Percentiles rank a stretch among this genome's conserved stretches.
phyloP scores from a whole-genome alignment of 176 grass and related monocot species.

The Oryza punctata region DNA sequence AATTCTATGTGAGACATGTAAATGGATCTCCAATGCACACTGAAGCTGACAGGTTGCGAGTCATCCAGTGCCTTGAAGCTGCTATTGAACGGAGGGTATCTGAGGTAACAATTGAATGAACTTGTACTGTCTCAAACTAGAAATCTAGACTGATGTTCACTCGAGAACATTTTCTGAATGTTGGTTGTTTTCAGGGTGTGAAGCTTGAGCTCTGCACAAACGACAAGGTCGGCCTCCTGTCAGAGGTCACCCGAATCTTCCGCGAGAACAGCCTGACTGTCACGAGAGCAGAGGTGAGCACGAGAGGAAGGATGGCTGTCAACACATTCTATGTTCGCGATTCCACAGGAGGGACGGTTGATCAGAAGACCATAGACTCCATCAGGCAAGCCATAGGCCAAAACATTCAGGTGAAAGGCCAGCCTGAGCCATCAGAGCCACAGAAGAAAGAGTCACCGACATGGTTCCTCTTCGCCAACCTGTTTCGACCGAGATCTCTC shows the following conservation, averaged over 20 bases:
- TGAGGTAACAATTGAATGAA: constrained; percentile 54
- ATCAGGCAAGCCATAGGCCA: constrained; percentile 72
- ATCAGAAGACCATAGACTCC: constrained; percentile 72
- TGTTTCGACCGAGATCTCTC: constrained; percentile 72
- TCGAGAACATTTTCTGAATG: neutral
- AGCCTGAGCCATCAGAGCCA: constrained; percentile 40
- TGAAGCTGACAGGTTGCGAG: constrained; percentile 65
- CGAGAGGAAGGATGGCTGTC: constrained; percentile 56
- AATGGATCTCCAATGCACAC: constrained; percentile 73
- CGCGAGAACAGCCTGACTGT: constrained; percentile 78
- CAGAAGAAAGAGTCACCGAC: constrained; percentile 62
- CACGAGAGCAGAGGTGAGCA: constrained; percentile 77
- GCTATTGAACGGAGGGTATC: constrained; percentile 78
- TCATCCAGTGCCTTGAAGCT: constrained; percentile 78
- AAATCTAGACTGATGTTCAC: neutral
- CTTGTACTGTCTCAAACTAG: constrained; percentile 5
- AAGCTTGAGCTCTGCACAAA: constrained; percentile 78
- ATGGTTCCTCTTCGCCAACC: constrained; percentile 66
- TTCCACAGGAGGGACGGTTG: constrained; percentile 53
- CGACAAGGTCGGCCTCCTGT: constrained; percentile 72
- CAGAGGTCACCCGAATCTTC: constrained; percentile 83
- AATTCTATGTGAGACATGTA: constrained; percentile 82
- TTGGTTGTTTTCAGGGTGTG: constrained; percentile 50
- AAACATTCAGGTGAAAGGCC: constrained; percentile 71
- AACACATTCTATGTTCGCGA: constrained; percentile 81